Percentiles rank a stretch among this genome's conserved stretches.
Conservation (phyloP, 2,329 filamentous ascomycete species). For the Rhynchosporium graminicola region DNA sequence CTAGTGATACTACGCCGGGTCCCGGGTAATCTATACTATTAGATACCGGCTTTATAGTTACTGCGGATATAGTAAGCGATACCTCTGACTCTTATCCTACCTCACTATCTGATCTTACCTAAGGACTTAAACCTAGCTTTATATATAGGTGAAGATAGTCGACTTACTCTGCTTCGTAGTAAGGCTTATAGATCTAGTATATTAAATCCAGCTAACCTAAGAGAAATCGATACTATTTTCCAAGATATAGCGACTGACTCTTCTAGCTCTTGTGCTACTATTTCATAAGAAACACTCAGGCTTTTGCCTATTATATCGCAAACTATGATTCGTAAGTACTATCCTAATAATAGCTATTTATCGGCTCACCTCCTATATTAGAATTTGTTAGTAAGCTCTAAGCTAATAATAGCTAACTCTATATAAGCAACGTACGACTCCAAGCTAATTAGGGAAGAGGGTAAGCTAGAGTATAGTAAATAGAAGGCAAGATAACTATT, state of each 20-base stretch:
- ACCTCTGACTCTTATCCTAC: neutral
- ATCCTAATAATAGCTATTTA: neutral
- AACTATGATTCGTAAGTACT: neutral
- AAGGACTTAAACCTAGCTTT: neutral
- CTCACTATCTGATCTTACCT: neutral
- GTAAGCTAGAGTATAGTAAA: neutral
- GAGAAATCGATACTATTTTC: neutral
- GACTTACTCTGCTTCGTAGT: neutral
- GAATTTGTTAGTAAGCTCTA: neutral
- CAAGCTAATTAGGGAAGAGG: neutral
- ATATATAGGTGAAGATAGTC: neutral
- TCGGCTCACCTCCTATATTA: neutral
- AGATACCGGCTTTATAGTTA: neutral
- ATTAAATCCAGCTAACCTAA: neutral
- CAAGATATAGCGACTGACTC: neutral
- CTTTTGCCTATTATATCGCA: neutral
- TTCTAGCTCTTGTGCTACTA: neutral
- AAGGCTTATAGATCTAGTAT: neutral
- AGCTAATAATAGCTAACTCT: neutral
- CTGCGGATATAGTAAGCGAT: neutral
- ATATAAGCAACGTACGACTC: too few relatives aligned
- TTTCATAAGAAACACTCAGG: neutral
- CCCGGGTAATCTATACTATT: neutral
- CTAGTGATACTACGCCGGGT: neutral
- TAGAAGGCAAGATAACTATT: neutral